Base-by-base conservation (phyloP, 495 filamentous ascomycete genomes). In the Chlorociboria aeruginascens region DNA sequence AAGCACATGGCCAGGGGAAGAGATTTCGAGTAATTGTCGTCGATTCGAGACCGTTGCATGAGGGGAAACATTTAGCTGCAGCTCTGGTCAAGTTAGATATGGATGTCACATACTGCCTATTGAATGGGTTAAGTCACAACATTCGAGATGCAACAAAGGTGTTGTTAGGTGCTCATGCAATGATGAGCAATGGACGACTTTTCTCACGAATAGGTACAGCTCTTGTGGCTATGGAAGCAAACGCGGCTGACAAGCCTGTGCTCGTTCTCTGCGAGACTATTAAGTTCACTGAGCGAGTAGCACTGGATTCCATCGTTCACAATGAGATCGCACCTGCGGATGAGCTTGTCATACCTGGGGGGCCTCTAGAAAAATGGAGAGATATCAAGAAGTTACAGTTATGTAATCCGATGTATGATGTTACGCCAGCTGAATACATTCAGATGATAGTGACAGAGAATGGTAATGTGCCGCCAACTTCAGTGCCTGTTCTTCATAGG, bases 231-330 rank as follows among this genome's bases (percentile, higher is more conserved):
- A 85, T 92, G 73, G 81, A 79, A 25, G 92, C 89, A 17, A 80
- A 82, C 50, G 79, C 82, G 40, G 65, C 69, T 12, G 76, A 77
- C 40, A 76, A 87, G 32, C 86, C 89, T 2, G 89, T 98, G 34
- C 81, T 90, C 31, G 87, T 93, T 3, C 85, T 86, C 49, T 96
- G 89, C 62, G 90, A 98, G 70, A 89, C 83, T 2, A 78, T 98
- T 68, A 98, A 97, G 63, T 95, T 95, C 65, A 89, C 86, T 17
- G 92, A 95, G 55, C 78, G 82, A 45, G 86, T 95, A 4, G 83
- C 86, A 8, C 76, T 93, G 0, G 92, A 95, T 64, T 85, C 85
- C 32, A 89, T 98, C 52, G 88, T 92, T 17, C 80, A 82, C 44
- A 97, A 98, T 63, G 92, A 98, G 69, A 81, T 96, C 49, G 89